A percentile compares a stretch with the other conserved stretches of the same genome.
Conservation (phyloP, 2,329 filamentous ascomycete species). For the Paecilomyces formosus region DNA sequence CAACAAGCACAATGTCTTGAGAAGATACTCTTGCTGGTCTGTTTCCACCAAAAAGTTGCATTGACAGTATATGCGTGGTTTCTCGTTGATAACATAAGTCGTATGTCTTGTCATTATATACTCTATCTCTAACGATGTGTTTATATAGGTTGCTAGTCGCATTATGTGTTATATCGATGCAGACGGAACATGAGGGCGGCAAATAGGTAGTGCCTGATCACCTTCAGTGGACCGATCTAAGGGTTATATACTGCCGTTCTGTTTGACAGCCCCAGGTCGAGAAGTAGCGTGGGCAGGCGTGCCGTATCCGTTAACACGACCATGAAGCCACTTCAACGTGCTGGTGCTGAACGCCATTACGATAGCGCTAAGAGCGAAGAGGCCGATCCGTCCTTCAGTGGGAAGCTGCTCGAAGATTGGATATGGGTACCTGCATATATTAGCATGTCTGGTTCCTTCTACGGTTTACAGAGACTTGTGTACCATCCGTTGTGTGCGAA, state of each 20-base stretch:
- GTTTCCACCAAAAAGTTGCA: no score
- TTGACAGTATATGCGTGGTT: no score
- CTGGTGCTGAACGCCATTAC: conserved; percentile 66
- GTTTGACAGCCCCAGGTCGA: conserved; percentile 21
- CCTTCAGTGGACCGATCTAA: neutral
- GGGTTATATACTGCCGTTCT: conserved; percentile 9
- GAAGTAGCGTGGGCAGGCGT: conserved; percentile 12
- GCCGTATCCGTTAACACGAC: conserved; percentile 37
- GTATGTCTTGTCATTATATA: neutral
- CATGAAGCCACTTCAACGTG: conserved; percentile 63
- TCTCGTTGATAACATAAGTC: neutral
- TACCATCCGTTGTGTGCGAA: conserved; percentile 54
- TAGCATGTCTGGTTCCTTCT: neutral
- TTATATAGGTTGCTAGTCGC: neutral
- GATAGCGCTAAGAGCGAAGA: conserved; percentile 63
- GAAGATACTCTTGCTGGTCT: no score
- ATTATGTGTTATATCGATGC: neutral
- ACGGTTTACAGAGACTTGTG: conserved; percentile 14
- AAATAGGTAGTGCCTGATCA: no score
- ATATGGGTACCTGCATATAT: conserved; percentile 65
- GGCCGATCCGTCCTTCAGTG: conserved; percentile 55
- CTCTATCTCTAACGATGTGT: neutral
- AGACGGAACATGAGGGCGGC: no score
- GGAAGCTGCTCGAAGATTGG: conserved; percentile 68
- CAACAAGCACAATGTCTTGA: no score